Conservation (phyloP, 2,329 filamentous ascomycete species). For the Pseudophaeomoniella oleicola region DNA sequence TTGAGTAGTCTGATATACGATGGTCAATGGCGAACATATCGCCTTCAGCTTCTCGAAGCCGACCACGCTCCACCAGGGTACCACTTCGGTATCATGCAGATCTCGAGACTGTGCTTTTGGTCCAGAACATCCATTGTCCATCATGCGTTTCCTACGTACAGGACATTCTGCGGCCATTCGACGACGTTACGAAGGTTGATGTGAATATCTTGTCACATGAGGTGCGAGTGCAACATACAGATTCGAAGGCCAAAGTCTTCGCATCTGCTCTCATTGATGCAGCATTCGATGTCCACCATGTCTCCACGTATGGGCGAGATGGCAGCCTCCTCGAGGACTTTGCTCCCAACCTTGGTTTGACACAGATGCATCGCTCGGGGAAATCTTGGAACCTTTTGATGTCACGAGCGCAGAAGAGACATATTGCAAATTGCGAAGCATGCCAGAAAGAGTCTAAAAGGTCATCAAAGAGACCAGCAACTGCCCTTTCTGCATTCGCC, state of each 20-base stretch:
- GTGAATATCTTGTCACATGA: conserved; percentile 29
- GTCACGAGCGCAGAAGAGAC: conserved; percentile 15
- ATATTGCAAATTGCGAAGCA: conserved; percentile 36
- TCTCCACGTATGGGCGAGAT: conserved; percentile 21
- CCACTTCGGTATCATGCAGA: neutral
- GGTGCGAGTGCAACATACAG: conserved; percentile 24
- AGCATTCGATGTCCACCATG: conserved; percentile 31
- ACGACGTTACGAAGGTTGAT: conserved; percentile 19
- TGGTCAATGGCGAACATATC: neutral
- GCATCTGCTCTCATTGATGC: conserved; percentile 25
- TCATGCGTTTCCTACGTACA: conserved; percentile 31
- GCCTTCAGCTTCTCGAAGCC: neutral
- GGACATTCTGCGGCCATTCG: conserved; percentile 22
- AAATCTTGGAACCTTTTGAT: conserved; percentile 6
- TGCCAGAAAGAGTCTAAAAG: conserved; percentile 27
- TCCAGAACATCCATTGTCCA: conserved; percentile 33
- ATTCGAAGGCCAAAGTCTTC: conserved; percentile 17
- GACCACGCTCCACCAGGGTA: neutral
- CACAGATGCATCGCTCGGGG: neutral
- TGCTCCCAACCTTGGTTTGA: conserved; percentile 5
- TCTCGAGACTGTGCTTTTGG: conserved; percentile 17
- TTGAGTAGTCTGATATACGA: too few relatives aligned
- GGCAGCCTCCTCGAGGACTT: conserved; percentile 19
- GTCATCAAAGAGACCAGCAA: conserved; percentile 5
- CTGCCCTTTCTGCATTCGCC: neutral